phyloP scores from a whole-genome alignment of 192 early-diverging fungal species.

The Powellomyces hirtus region DNA sequence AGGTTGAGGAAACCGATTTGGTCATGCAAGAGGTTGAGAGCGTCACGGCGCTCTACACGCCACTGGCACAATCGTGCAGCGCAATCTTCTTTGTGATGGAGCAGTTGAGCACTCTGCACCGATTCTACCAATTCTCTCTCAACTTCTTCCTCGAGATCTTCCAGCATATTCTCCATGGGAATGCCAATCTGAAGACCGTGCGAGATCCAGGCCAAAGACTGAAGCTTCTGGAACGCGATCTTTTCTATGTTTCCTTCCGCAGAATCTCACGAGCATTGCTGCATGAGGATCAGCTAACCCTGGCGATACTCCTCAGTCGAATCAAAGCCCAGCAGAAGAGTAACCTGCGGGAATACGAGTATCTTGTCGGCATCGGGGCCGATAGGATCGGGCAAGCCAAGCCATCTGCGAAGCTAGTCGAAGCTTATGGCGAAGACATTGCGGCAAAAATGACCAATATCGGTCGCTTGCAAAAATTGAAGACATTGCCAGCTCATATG shows the following conservation, averaged over 20 bases:
- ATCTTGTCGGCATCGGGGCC: conserved; percentile 63
- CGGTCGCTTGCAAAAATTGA: conserved; percentile 22
- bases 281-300: conserved; percentile 89
- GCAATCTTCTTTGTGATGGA: conserved; percentile 98
- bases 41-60: conserved; percentile 86
- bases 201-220: conserved; percentile 71
- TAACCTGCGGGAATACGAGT: conserved; percentile 69
- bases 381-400: conserved; percentile 22
- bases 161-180: conserved; percentile 78
- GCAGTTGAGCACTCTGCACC: conserved; percentile 80
- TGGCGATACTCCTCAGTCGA: conserved; percentile 83
- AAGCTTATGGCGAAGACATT: conserved; percentile 32
- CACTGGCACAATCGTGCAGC: conserved; percentile 86
- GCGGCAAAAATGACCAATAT: conserved; percentile 14
- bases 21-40: conserved; percentile 94
- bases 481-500: conserved; percentile 28
- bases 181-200: conserved; percentile 39
- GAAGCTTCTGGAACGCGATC: conserved; percentile 69
- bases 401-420: conserved; percentile 2
- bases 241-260: conserved; percentile 80
- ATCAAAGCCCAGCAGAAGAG: conserved; percentile 74
- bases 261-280: conserved; percentile 79
- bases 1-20: conserved; percentile 90
- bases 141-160: conserved; percentile 96
- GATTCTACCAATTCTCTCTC: conserved; percentile 99